Evolutionary conservation across 2,329 filamentous ascomycete genomes (phyloP).

Genomic region (Verticillium isaacii): DNA sequence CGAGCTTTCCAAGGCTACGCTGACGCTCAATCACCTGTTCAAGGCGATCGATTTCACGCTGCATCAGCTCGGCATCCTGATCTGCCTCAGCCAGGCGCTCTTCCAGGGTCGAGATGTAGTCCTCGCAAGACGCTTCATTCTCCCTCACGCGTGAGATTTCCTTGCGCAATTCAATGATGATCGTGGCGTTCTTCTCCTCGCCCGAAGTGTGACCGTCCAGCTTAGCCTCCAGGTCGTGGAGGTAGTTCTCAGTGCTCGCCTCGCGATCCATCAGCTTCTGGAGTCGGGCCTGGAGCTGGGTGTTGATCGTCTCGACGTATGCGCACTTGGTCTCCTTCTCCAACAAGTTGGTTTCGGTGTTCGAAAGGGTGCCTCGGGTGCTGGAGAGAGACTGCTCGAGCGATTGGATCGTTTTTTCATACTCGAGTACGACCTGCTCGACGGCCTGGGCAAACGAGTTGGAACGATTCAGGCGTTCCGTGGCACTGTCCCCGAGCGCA

Average conservation of each 20-base stretch:
- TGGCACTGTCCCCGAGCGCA: conserved; percentile 69
- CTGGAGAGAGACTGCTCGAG: conserved; percentile 88
- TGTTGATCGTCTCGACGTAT: conserved; percentile 87
- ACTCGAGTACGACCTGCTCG: conserved; percentile 92
- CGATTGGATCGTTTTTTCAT: conserved; percentile 96
- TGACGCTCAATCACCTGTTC: conserved; percentile 96
- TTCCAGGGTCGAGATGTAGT: conserved; percentile 95
- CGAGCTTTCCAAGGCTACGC: conserved; percentile 88
- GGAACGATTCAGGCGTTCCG: conserved; percentile 86
- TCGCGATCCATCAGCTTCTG: conserved; percentile 92
- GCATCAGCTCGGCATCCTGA: conserved; percentile 94
- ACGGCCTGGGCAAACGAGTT: conserved; percentile 95
- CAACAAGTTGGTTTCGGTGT: conserved; percentile 77
- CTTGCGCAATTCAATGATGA: conserved; percentile 83
- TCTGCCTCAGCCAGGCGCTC: conserved; percentile 93
- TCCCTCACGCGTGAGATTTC: conserved; percentile 85
- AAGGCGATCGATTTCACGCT: conserved; percentile 87
- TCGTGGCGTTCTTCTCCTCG: conserved; percentile 85
- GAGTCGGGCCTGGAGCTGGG: conserved; percentile 82
- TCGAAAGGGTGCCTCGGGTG: conserved; percentile 77
- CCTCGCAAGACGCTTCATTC: conserved; percentile 85
- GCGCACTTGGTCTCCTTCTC: conserved; percentile 94
- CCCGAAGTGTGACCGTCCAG: conserved; percentile 86
- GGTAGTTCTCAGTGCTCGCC: conserved; percentile 83
- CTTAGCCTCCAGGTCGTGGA: conserved; percentile 86